Conservation (phyloP, 140 eudicot genomes). For the Bidens hawaiensis region DNA sequence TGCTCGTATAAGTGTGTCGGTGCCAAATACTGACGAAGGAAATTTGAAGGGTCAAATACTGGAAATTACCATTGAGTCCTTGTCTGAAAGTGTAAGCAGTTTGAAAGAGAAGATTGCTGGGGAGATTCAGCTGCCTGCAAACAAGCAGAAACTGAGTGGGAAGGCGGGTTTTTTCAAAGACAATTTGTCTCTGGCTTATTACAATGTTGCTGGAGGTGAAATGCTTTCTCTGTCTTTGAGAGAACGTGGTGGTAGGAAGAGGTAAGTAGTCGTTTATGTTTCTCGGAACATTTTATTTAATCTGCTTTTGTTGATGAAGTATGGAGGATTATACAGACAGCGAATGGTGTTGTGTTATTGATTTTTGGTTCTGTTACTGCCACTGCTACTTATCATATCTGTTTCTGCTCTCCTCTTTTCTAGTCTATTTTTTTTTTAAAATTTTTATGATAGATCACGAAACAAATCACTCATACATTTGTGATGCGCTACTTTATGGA, state of each 20-base stretch:
- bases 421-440: background rate
- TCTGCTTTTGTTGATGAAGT: background rate
- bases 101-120: conserved; percentile 94
- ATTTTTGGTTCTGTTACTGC: background rate
- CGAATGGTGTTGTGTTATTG: conserved; percentile 1
- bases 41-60: conserved; percentile 80
- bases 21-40: conserved; percentile 85
- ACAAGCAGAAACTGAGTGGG: conserved; percentile 96
- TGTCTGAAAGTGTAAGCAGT: conserved; percentile 72
- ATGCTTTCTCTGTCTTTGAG: conserved; percentile 67
- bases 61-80: conserved; percentile 68
- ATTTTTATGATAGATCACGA: background rate
- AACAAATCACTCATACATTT: too few species aligned
- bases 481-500: too few species aligned
- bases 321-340: background rate
- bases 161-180: conserved; percentile 95
- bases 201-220: conserved; percentile 74
- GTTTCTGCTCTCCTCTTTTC: background rate
- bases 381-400: background rate
- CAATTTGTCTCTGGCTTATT: conserved; percentile 84
- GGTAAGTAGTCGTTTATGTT: conserved; percentile 30
- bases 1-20: conserved; percentile 54
- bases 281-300: background rate
- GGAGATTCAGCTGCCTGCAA: conserved; percentile 88
- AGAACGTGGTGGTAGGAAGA: conserved; percentile 97